Base-by-base conservation (phyloP, 345 rosid species). In the Erucastrum elatum region DNA sequence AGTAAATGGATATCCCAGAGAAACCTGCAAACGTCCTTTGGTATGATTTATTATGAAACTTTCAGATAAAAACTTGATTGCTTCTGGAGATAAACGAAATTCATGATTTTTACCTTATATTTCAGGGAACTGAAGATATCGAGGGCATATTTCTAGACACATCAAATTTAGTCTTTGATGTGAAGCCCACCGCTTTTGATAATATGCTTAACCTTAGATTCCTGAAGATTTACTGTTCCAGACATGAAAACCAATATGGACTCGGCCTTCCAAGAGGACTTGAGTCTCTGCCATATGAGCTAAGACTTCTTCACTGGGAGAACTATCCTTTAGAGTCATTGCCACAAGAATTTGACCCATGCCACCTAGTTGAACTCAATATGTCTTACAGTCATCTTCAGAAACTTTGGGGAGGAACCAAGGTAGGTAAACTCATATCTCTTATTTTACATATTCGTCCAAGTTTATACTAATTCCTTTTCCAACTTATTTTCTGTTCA, bases 221-320 rank as follows among this genome's bases (percentile, higher is more conserved):
- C 5, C 53, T 82, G 11, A 76, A 55, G 21, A 39, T 84, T 8
- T 49, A 62, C 0, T 25, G 72, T 71, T 11, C 53, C 9, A 61
- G 2, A 10, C 0, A 8, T 66, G 11, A 9, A 16, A 53, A 17
- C 0, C 35, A 8, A 3, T 0, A 2, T 5, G 13, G 17, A 30
- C 5, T 66, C 31, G 3, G 53, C 39, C 51, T 70, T 16, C 46
- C 27, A 6, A 11, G 2, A 26, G 75, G 70, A 35, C 75, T 77
- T 6, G 41, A 44, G 0, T 77, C 65, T 62, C 55, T 70, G 41
- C 80, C 80, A 46, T 8, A 15, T 62, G 65, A 70, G 41, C 58
- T 77, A 21, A 77, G 75, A 25, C 70, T 77, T 6, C 80, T 77
- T 6, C 80, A 63, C 41, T 84, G 84, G 80, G 80, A 77, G 0